These are phyloP conservation scores for Annulohypoxylon nitens DNA, from an alignment of 495 filamentous ascomycete species.

Conservation along the genomic window DNA sequence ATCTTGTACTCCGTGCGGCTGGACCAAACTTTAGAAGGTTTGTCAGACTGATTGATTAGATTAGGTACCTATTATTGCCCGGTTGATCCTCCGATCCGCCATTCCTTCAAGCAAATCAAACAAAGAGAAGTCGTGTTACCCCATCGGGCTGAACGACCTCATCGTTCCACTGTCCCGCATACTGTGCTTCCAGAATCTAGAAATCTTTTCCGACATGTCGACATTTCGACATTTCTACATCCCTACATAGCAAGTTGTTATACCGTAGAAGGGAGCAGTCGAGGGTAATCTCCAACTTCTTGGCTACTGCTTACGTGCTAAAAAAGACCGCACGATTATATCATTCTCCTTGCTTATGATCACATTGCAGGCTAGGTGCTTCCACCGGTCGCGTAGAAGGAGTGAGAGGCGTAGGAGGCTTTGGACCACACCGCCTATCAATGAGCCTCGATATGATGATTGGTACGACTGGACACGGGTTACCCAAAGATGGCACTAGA, in stretches of 20 bases:
- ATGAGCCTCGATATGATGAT: not conserved
- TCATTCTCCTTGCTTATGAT: not conserved
- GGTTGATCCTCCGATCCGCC: conserved; percentile 38
- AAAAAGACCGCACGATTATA: not conserved
- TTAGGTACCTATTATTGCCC: conserved; percentile 35
- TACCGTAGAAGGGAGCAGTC: not conserved
- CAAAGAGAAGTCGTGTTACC: conserved; percentile 24
- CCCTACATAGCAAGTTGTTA: not conserved
- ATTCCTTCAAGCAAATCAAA: conserved; percentile 30
- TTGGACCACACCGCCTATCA: conserved; percentile 13
- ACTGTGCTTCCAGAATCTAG: conserved; percentile 40
- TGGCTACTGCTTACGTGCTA: not conserved
- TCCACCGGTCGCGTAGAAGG: conserved; percentile 1
- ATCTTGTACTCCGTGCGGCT: conserved; percentile 32
- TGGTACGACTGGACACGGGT: conserved; percentile 13
- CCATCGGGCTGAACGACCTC: not conserved
- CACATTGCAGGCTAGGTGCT: not conserved
- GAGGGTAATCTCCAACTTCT: not conserved
- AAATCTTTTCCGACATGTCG: not conserved
- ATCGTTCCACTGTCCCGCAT: conserved; percentile 7
- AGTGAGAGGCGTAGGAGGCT: not conserved
- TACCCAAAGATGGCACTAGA: not conserved
- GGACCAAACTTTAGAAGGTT: not conserved
- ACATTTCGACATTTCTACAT: not conserved
- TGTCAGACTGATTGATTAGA: conserved; percentile 44